Evolutionary conservation across 2,329 filamentous ascomycete species (phyloP).

Genomic region (Aspergillus pseudoglaucus): DNA sequence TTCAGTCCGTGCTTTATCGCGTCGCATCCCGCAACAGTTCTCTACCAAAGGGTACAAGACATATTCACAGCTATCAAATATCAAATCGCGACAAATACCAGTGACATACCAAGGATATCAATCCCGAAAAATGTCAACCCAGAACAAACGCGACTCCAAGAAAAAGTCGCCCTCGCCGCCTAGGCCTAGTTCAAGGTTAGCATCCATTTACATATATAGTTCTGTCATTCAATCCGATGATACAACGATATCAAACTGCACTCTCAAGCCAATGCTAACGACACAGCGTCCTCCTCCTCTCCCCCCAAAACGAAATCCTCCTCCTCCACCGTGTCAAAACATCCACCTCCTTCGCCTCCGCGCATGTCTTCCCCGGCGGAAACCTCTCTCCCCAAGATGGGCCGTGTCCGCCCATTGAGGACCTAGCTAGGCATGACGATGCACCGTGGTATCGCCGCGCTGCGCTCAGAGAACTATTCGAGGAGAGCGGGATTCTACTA

Average conservation of each 20-base stretch:
- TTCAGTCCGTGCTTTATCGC: not conserved
- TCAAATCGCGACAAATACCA: no score
- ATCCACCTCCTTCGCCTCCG: slow-evolving; percentile 78
- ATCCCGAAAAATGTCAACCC: slow-evolving; percentile 14
- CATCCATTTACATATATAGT: not conserved
- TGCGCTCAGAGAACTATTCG: slow-evolving; percentile 86
- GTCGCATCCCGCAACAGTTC: not conserved
- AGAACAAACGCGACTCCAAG: slow-evolving; percentile 19
- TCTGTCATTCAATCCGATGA: no score
- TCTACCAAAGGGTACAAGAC: no score
- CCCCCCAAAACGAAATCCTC: slow-evolving; percentile 77
- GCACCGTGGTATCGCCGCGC: slow-evolving; percentile 68
- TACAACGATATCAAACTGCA: no score
- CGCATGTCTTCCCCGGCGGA: slow-evolving; percentile 92
- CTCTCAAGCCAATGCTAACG: slow-evolving; percentile 2
- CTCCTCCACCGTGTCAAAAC: slow-evolving; percentile 79
- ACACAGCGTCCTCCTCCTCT: slow-evolving; percentile 71
- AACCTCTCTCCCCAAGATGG: slow-evolving; percentile 74
- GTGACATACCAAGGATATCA: not conserved
- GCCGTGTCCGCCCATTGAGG: slow-evolving; percentile 42
- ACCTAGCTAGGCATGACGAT: slow-evolving; percentile 60
- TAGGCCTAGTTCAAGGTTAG: slow-evolving; percentile 59
- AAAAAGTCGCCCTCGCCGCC: slow-evolving; percentile 41
- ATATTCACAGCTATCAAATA: no score
- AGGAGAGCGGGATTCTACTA: slow-evolving; percentile 85